Percentiles rank a stretch among this genome's conserved stretches.
Evolutionary conservation across 371 early-diverging fungal species (phyloP).

Genomic region (Basidiobolus meristosporus): DNA sequence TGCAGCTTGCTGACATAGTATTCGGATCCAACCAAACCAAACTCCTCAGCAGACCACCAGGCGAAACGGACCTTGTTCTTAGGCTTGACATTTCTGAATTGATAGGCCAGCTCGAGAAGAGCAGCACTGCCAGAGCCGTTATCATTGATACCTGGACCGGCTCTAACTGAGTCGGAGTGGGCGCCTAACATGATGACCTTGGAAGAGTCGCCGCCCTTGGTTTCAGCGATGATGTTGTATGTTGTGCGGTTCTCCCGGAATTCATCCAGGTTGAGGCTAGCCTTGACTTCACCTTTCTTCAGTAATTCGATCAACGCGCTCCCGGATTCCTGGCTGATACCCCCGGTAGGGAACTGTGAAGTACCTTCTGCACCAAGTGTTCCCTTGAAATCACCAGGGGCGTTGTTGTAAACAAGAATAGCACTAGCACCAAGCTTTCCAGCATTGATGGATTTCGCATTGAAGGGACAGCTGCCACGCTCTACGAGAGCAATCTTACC

Average conservation of each 20-base stretch:
- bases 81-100: conserved; percentile 18
- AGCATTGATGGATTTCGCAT: conserved; percentile 24
- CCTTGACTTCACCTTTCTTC: too few species aligned
- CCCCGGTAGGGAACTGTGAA: too few species aligned
- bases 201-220: too few species aligned
- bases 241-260: too few species aligned
- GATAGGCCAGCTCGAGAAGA: conserved; percentile 31
- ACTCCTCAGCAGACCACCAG: conserved; percentile 68
- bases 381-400: too few species aligned
- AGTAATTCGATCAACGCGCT: too few species aligned
- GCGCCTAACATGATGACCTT: conserved; percentile 11
- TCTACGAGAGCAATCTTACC: conserved; percentile 28
- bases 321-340: too few species aligned
- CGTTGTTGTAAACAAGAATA: conserved; percentile 23
- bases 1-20: conserved; percentile 25
- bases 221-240: too few species aligned
- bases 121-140: conserved; percentile 48
- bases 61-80: too few species aligned
- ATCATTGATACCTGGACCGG: conserved; percentile 44
- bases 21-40: conserved; percentile 48
- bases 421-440: conserved; percentile 39
- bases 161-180: conserved; percentile 32
- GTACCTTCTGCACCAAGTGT: too few species aligned
- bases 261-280: too few species aligned
- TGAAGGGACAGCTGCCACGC: conserved; percentile 35